Evolutionary conservation across 2,329 filamentous ascomycete genomes (phyloP).

Genomic region (Aspergillus piperis): DNA sequence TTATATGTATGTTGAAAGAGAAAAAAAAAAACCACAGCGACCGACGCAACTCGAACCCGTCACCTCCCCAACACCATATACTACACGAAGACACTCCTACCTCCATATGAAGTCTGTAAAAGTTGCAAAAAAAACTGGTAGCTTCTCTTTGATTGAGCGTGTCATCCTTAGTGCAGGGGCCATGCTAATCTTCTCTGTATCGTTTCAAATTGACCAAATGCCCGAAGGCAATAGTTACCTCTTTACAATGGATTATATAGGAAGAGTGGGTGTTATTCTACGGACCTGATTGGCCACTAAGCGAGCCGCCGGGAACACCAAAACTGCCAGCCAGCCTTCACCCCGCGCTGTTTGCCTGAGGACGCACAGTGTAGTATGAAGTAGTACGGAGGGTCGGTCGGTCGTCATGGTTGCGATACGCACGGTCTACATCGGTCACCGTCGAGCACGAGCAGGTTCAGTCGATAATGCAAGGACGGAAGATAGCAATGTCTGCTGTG

Average conservation of each 20-base stretch:
- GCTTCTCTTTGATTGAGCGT: conserved; percentile 81
- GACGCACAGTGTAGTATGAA: background rate
- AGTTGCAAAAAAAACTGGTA: conserved; percentile 62
- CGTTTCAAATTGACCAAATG: conserved; percentile 68
- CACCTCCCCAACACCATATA: background rate
- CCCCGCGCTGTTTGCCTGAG: background rate
- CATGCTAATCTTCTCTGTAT: conserved; percentile 82
- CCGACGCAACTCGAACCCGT: conserved; percentile 16
- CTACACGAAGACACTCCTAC: conserved; percentile 4
- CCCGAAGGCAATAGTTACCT: conserved; percentile 40
- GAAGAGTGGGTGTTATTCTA: background rate
- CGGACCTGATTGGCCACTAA: conserved; percentile 13
- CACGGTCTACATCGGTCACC: background rate
- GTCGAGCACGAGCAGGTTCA: background rate
- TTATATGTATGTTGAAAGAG: no score
- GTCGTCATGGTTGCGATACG: background rate
- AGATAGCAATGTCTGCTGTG: background rate
- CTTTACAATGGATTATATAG: conserved; percentile 28
- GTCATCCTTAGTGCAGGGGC: conserved; percentile 92
- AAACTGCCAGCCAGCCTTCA: background rate
- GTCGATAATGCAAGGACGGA: background rate
- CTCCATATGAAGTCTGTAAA: conserved; percentile 20
- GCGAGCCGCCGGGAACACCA: conserved; percentile 13
- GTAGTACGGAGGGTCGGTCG: background rate
- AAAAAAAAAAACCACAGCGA: background rate